These are phyloP conservation scores for Citrus australasica DNA, from an alignment of 345 rosid genomes.

Conservation along the genomic window DNA sequence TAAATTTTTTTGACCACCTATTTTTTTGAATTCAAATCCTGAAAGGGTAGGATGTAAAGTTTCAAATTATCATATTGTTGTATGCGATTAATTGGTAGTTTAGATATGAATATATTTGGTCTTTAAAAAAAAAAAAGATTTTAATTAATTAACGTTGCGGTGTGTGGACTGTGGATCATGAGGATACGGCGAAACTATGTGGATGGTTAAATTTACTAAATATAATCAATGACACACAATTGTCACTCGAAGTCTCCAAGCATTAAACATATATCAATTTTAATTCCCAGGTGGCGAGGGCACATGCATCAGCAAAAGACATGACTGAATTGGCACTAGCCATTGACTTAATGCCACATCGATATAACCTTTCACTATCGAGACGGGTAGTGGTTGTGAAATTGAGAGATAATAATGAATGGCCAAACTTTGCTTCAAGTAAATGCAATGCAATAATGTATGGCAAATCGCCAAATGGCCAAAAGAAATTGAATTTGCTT, in stretches of 20 bases:
- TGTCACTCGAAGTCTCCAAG: neutral
- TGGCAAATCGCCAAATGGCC: too few relatives aligned
- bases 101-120: too few relatives aligned
- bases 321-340: neutral
- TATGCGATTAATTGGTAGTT: too few relatives aligned
- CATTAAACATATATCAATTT: neutral
- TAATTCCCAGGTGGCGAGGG: neutral
- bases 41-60: too few relatives aligned
- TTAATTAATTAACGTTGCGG: neutral
- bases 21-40: too few relatives aligned
- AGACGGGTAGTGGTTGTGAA: neutral
- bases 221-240: neutral
- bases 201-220: neutral
- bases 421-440: neutral
- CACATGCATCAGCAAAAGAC: neutral
- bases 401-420: neutral
- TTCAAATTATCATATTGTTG: too few relatives aligned
- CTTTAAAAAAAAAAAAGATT: too few relatives aligned
- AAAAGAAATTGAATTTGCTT: too few relatives aligned
- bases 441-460: too few relatives aligned
- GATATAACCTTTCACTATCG: neutral
- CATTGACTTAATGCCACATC: neutral
- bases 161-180: neutral
- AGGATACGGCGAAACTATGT: neutral
- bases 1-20: too few relatives aligned